Percentiles rank a stretch among this genome's conserved stretches.
Conservation (phyloP, 169 alveolate species). For the Plasmodium knowlesi region DNA sequence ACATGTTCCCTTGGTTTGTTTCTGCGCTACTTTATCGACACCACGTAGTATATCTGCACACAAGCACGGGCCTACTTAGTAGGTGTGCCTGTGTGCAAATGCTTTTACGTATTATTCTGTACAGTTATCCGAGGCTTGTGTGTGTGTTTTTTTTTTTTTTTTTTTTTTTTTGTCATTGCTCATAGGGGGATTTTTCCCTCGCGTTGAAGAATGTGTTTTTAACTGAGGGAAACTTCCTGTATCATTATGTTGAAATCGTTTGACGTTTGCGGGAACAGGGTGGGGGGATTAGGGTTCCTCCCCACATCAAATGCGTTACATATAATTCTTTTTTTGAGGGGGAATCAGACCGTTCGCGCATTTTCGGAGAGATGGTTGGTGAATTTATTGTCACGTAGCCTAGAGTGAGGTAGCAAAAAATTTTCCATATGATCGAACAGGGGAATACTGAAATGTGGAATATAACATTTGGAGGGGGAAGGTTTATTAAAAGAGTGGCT, state of each 20-base stretch:
- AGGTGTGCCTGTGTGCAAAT: background rate
- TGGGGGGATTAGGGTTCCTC: background rate
- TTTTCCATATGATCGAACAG: background rate
- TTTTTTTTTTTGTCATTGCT: background rate
- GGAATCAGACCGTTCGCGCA: background rate
- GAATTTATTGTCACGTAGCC: background rate
- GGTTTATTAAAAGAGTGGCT: background rate
- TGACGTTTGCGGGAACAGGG: background rate
- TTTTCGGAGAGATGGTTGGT: background rate
- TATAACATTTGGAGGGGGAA: background rate
- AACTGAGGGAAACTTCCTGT: background rate
- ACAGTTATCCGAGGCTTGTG: background rate
- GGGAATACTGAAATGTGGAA: background rate
- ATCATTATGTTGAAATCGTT: background rate
- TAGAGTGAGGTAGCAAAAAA: background rate
- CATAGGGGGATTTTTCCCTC: background rate
- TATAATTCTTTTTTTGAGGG: background rate
- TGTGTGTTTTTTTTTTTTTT: background rate
- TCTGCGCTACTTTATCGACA: constrained; percentile 83
- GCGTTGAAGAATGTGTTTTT: background rate
- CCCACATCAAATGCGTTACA: background rate
- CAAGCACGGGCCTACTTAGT: background rate
- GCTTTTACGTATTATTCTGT: background rate
- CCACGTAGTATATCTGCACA: background rate
- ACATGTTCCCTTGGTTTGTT: constrained; percentile 88